phyloP scores from a whole-genome alignment of 2,329 filamentous ascomycete genomes.

The Podosphaera fusca region DNA sequence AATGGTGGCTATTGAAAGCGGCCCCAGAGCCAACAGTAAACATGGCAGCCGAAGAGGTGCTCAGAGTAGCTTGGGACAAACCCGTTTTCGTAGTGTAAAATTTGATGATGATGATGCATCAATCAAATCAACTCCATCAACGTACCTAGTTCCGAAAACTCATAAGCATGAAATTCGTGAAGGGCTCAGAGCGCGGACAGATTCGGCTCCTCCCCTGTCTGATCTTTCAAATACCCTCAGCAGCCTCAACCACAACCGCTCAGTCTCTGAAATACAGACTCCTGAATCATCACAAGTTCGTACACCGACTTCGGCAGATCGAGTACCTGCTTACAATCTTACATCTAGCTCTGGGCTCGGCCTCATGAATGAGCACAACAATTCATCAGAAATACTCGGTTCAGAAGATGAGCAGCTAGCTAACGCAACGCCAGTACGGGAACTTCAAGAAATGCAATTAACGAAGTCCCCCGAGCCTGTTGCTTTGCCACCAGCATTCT shows the following conservation, averaged over 20 bases:
- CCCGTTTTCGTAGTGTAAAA: slow-evolving; percentile 31
- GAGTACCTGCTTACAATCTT: neutral
- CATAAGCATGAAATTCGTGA: slow-evolving; percentile 4
- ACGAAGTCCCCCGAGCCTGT: slow-evolving; percentile 47
- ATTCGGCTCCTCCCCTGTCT: slow-evolving; percentile 25
- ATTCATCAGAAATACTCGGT: slow-evolving; percentile 28
- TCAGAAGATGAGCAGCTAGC: slow-evolving; percentile 30
- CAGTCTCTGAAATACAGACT: slow-evolving; percentile 15
- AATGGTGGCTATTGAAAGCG: slow-evolving; percentile 39
- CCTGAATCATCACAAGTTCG: slow-evolving; percentile 10
- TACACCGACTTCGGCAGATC: slow-evolving; percentile 2
- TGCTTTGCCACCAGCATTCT: slow-evolving; percentile 53
- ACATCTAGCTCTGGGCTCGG: slow-evolving; percentile 16
- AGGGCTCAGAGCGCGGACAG: slow-evolving; percentile 19
- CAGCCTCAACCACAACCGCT: slow-evolving; percentile 9
- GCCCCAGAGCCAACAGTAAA: slow-evolving; percentile 17
- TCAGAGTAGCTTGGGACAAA: slow-evolving; percentile 28
- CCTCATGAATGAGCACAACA: slow-evolving; percentile 22
- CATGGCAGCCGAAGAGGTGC: slow-evolving; percentile 35
- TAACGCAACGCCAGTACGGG: slow-evolving; percentile 21
- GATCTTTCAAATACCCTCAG: slow-evolving; percentile 2
- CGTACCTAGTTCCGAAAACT: slow-evolving; percentile 10
- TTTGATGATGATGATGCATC: slow-evolving; percentile 24
- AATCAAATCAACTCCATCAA: slow-evolving; percentile 28
- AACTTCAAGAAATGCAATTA: slow-evolving; percentile 32